Conservation (phyloP, 441 rosid genomes). For the Hypseocharis bilobata region DNA sequence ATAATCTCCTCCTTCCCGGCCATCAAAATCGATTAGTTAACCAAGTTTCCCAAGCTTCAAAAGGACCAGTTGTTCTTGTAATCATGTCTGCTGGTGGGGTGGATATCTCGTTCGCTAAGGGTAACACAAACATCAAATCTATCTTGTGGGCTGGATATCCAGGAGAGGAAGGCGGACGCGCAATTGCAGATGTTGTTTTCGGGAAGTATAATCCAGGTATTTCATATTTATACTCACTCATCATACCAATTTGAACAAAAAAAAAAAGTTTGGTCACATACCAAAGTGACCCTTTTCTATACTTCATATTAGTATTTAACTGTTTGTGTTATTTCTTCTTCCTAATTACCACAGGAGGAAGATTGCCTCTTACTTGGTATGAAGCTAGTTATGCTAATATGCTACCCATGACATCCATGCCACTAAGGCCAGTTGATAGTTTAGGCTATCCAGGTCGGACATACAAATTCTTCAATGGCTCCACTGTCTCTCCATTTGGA, state of each 20-base stretch:
- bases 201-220: constrained; percentile 48
- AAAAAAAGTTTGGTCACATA: too few species aligned
- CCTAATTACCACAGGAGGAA: constrained; percentile 25
- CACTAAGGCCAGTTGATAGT: constrained; percentile 26
- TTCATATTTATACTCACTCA: neutral
- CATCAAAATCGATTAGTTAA: constrained; percentile 29
- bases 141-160: constrained; percentile 50
- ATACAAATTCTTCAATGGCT: constrained; percentile 37
- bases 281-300: too few species aligned
- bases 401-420: constrained; percentile 38
- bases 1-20: constrained; percentile 35
- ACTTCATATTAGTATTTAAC: too few species aligned
- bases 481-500: constrained; percentile 36
- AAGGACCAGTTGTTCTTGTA: constrained; percentile 38
- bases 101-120: constrained; percentile 33
- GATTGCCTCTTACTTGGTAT: constrained; percentile 38
- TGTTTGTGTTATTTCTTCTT: too few species aligned
- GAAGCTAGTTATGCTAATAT: constrained; percentile 21
- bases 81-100: constrained; percentile 43
- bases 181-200: constrained; percentile 43
- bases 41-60: constrained; percentile 29
- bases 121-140: constrained; percentile 21
- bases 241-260: too few species aligned
- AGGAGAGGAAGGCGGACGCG: constrained; percentile 46
- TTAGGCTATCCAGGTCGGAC: constrained; percentile 38